phyloP scores from a whole-genome alignment of 176 grass and related monocot species.

The Canna indica region DNA sequence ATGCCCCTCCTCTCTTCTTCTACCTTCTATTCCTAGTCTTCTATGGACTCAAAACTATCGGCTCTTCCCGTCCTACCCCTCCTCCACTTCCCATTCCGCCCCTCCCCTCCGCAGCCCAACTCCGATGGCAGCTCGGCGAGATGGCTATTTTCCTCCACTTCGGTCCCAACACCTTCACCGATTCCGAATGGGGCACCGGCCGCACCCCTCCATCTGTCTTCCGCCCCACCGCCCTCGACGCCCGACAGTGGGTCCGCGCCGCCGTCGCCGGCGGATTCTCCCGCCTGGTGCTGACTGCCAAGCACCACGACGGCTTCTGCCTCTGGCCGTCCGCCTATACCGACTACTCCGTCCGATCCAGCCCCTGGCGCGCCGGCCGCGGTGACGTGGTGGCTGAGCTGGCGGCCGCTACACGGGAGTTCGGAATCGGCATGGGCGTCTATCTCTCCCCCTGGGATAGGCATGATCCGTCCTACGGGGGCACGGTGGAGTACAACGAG shows the following conservation, averaged over 20 bases:
- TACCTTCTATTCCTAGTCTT: slow-evolving; percentile 17
- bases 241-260: slow-evolving; percentile 62
- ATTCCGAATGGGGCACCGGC: slow-evolving; percentile 80
- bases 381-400: slow-evolving; percentile 72
- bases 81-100: slow-evolving; percentile 67
- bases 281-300: slow-evolving; percentile 71
- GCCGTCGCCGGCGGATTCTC: slow-evolving; percentile 53
- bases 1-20: slow-evolving; percentile 6
- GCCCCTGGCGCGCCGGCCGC: slow-evolving; percentile 46
- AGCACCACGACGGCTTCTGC: slow-evolving; percentile 97
- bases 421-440: slow-evolving; percentile 51
- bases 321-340: slow-evolving; percentile 92
- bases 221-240: slow-evolving; percentile 52
- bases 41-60: background rate
- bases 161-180: slow-evolving; percentile 97
- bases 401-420: slow-evolving; percentile 36
- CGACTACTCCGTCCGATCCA: slow-evolving; percentile 65
- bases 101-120: slow-evolving; percentile 66
- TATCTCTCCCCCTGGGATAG: slow-evolving; percentile 97
- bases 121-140: slow-evolving; percentile 81
- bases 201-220: slow-evolving; percentile 62
- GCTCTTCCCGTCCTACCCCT: slow-evolving; percentile 18
- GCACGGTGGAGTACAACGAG: slow-evolving; percentile 69
- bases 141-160: slow-evolving; percentile 95
- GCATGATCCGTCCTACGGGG: slow-evolving; percentile 66